Conservation (phyloP, 257 asterid species). For the Solanum corneliomulleri region DNA sequence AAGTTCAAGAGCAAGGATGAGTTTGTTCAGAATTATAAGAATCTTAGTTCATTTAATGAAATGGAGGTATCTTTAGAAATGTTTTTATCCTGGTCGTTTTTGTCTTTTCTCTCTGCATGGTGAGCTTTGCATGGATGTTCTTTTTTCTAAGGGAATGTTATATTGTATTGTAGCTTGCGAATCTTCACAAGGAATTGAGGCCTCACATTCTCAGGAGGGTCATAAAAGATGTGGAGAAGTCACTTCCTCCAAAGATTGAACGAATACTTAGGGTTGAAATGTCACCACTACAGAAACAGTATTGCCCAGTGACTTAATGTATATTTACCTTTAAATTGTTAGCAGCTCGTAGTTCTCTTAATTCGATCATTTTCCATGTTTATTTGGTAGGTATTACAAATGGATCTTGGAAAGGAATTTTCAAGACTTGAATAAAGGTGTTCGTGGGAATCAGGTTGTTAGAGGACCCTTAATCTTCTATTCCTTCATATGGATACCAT, state of each 20-base stretch:
- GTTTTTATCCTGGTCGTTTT: background rate
- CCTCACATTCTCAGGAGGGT: constrained; percentile 98
- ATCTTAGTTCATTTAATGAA: constrained; percentile 85
- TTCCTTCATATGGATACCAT: background rate
- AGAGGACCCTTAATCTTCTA: background rate
- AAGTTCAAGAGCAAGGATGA: constrained; percentile 89
- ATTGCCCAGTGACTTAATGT: constrained; percentile 3
- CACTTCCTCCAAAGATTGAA: constrained; percentile 97
- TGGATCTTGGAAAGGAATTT: constrained; percentile 99
- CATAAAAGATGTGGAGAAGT: constrained; percentile 98
- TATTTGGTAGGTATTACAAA: constrained; percentile 69
- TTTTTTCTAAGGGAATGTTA: background rate
- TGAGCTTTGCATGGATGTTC: background rate
- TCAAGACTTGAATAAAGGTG: constrained; percentile 96
- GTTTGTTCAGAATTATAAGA: constrained; percentile 86
- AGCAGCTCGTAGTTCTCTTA: background rate
- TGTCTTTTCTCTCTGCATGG: background rate
- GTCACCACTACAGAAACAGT: constrained; percentile 99
- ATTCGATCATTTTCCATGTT: background rate
- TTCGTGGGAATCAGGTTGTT: constrained; percentile 94
- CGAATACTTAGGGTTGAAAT: constrained; percentile 99
- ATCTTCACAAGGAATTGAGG: constrained; percentile 97
- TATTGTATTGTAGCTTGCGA: constrained; percentile 52
- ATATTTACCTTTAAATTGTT: background rate
- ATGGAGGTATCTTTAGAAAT: constrained; percentile 51